These are phyloP conservation scores for Alternaria hordeiaustralica DNA, from an alignment of 2,329 filamentous ascomycete species.

Conservation along the genomic window DNA sequence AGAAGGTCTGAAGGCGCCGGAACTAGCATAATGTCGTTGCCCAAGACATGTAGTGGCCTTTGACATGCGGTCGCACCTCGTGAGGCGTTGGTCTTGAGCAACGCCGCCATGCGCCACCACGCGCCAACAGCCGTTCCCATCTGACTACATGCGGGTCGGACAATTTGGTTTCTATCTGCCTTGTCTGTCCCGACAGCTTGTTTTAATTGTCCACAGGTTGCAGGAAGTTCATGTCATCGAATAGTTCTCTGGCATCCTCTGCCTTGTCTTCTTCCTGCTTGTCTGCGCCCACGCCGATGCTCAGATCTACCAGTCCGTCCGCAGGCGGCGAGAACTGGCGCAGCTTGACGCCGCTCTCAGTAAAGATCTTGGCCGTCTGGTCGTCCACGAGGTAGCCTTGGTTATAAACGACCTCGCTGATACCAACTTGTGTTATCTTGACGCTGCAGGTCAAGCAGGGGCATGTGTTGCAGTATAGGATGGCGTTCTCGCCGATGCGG, in stretches of 20 bases:
- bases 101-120: neutral
- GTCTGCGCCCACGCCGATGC: constrained; percentile 12
- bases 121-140: neutral
- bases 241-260: constrained; percentile 29
- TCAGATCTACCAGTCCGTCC: constrained; percentile 41
- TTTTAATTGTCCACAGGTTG: constrained; percentile 13
- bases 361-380: constrained; percentile 78
- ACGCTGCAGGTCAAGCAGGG: constrained; percentile 97
- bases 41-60: neutral
- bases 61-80: neutral
- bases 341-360: constrained; percentile 80
- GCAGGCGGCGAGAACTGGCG: constrained; percentile 78
- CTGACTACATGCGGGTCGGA: neutral
- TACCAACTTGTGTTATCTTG: constrained; percentile 97
- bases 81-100: neutral
- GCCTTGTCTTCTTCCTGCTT: neutral
- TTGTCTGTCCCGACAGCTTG: neutral
- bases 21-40: neutral
- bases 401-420: constrained; percentile 92
- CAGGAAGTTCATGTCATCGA: constrained; percentile 34
- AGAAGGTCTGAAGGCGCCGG: neutral
- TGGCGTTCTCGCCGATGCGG: constrained; percentile 79
- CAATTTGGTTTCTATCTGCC: neutral
- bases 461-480: constrained; percentile 94
- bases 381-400: constrained; percentile 94